A percentile compares a stretch with the other conserved stretches of the same genome.
Conservation (phyloP, 495 filamentous ascomycete genomes). For the Chaetomidium leptoderma region DNA sequence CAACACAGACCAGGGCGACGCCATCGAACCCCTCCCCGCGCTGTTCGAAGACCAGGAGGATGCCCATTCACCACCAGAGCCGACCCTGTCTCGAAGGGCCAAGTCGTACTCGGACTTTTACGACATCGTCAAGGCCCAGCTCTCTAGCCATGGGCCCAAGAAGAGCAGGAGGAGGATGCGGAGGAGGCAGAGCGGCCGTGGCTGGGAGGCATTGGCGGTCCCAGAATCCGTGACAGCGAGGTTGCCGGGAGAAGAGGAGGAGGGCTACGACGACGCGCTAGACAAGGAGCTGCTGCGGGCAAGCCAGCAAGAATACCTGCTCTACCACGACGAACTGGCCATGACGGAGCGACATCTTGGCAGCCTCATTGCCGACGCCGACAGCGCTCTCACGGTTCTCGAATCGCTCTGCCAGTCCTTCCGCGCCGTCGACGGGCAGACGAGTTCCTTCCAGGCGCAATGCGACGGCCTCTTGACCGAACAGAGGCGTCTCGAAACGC, state of each 20-base stretch:
- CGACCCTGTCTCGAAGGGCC: conserved; percentile 58
- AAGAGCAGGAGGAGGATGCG: conserved; percentile 40
- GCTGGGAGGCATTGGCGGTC: conserved; percentile 41
- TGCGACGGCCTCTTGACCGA: conserved; percentile 81
- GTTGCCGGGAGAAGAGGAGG: conserved; percentile 55
- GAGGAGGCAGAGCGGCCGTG: conserved; percentile 35
- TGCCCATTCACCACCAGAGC: conserved; percentile 54
- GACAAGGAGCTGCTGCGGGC: conserved; percentile 67
- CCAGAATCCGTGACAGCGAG: conserved; percentile 55
- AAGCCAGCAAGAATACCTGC: conserved; percentile 80
- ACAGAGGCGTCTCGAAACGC: conserved; percentile 65
- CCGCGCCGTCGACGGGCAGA: conserved; percentile 79
- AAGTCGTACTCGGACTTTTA: conserved; percentile 76
- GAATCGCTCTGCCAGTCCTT: conserved; percentile 77
- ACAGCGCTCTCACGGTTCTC: conserved; percentile 67
- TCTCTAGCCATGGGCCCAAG: conserved; percentile 42
- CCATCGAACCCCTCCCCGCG: conserved; percentile 40
- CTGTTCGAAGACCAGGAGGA: conserved; percentile 49
- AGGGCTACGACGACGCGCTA: conserved; percentile 55
- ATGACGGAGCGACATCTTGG: conserved; percentile 76
- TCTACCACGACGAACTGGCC: conserved; percentile 73
- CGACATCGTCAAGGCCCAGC: conserved; percentile 54
- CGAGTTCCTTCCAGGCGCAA: conserved; percentile 82
- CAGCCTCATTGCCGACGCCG: conserved; percentile 69
- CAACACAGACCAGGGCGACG: conserved; percentile 36